A percentile compares a stretch with the other conserved stretches of the same genome.
Evolutionary conservation across 2,329 filamentous ascomycete genomes (phyloP).

Genomic region (Aspergillus sp.): DNA sequence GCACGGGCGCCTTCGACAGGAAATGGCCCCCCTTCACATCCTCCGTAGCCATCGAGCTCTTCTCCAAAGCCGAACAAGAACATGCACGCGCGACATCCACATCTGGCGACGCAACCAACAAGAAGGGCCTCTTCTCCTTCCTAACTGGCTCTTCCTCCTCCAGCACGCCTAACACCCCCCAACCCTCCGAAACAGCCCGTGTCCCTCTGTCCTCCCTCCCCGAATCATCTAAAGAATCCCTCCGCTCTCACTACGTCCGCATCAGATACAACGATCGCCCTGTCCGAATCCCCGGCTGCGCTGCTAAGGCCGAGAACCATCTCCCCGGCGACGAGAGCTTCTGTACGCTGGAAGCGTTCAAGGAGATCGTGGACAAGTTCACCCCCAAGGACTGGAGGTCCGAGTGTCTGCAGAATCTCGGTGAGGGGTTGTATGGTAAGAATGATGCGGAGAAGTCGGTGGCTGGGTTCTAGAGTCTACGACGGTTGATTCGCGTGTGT

Average conservation of each 20-base stretch:
- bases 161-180: slow-evolving; percentile 12
- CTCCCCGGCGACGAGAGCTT: slow-evolving; percentile 83
- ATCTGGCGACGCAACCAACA: slow-evolving; percentile 14
- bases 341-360: slow-evolving; percentile 91
- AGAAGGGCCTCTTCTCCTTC: slow-evolving; percentile 35
- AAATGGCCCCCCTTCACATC: slow-evolving; percentile 94
- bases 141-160: slow-evolving; percentile 28
- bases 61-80: slow-evolving; percentile 50
- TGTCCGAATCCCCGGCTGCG: slow-evolving; percentile 79
- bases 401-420: slow-evolving; percentile 62
- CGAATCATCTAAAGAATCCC: slow-evolving; percentile 28
- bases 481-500: too few species aligned
- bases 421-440: slow-evolving; percentile 54
- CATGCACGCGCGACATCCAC: slow-evolving; percentile 12
- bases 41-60: slow-evolving; percentile 88
- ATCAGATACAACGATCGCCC: slow-evolving; percentile 87
- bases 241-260: slow-evolving; percentile 77
- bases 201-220: slow-evolving; percentile 34
- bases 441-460: slow-evolving; percentile 38
- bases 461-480: slow-evolving; percentile 39
- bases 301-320: slow-evolving; percentile 71
- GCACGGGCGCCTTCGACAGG: slow-evolving; percentile 74
- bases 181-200: slow-evolving; percentile 37
- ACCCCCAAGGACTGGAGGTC: slow-evolving; percentile 77
- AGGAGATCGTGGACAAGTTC: slow-evolving; percentile 85